phyloP scores from a whole-genome alignment of 805 yeast genomes.

The Phaffomyces antillensis region DNA sequence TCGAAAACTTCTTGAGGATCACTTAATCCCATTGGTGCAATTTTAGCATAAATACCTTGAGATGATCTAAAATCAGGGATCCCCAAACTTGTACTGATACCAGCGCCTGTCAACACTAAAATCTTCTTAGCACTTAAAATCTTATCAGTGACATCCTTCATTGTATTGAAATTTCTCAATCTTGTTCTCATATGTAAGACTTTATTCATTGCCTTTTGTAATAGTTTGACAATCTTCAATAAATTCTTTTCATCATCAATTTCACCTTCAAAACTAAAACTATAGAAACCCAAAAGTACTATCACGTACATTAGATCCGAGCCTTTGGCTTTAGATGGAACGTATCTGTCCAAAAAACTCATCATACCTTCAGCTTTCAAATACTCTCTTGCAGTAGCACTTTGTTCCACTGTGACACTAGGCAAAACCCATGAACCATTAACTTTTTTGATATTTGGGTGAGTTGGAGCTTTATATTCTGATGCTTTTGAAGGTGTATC shows the following conservation, averaged over 20 bases:
- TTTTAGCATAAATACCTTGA: slow-evolving; percentile 72
- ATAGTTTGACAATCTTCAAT: slow-evolving; percentile 39
- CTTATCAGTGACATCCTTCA: slow-evolving; percentile 51
- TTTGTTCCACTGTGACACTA: slow-evolving; percentile 33
- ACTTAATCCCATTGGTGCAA: slow-evolving; percentile 58
- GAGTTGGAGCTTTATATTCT: not conserved
- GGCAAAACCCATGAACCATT: slow-evolving; percentile 31
- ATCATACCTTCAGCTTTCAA: slow-evolving; percentile 55
- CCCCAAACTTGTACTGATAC: slow-evolving; percentile 83
- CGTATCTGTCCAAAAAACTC: slow-evolving; percentile 50
- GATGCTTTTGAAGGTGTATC: not conserved
- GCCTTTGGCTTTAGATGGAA: slow-evolving; percentile 54
- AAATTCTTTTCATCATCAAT: slow-evolving; percentile 39
- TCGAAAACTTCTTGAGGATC: slow-evolving; percentile 93
- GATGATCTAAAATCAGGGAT: slow-evolving; percentile 90
- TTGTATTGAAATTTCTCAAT: slow-evolving; percentile 43
- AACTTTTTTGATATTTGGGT: slow-evolving; percentile 14
- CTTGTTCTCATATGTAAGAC: slow-evolving; percentile 52
- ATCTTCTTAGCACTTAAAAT: slow-evolving; percentile 52
- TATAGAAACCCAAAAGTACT: slow-evolving; percentile 53
- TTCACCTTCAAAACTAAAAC: slow-evolving; percentile 23
- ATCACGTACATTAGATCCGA: slow-evolving; percentile 52
- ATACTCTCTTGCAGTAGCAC: slow-evolving; percentile 41
- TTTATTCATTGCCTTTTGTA: slow-evolving; percentile 59
- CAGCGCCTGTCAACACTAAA: slow-evolving; percentile 85